These are phyloP conservation scores for Mycena rebaudengoi DNA, from an alignment of 768 basidiomycete species.

Conservation along the genomic window DNA sequence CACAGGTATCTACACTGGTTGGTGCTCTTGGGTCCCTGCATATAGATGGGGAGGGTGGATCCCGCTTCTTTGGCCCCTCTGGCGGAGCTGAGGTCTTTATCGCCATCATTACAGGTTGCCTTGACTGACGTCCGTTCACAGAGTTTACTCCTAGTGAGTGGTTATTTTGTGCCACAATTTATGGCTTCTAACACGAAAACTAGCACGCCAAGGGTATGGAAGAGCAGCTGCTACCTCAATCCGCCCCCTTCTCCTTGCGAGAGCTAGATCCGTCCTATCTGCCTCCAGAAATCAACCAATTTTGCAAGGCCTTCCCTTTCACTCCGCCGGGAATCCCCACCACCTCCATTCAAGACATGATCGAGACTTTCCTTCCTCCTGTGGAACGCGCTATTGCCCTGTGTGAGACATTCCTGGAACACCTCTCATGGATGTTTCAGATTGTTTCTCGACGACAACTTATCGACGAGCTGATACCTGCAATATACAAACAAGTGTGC, in stretches of 20 bases:
- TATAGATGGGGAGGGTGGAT: conserved; percentile 49
- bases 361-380: conserved; percentile 56
- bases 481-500: conserved; percentile 50
- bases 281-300: conserved; percentile 51
- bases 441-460: conserved; percentile 56
- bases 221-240: conserved; percentile 13
- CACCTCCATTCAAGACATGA: conserved; percentile 45
- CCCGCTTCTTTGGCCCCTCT: conserved; percentile 56
- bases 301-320: conserved; percentile 56
- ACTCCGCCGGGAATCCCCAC: conserved; percentile 46
- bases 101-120: neutral
- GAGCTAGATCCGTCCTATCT: conserved; percentile 56
- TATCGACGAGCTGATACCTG: conserved; percentile 54
- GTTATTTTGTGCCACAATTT: neutral
- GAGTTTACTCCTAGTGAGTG: conserved; percentile 54
- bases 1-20: conserved; percentile 33
- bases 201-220: conserved; percentile 39
- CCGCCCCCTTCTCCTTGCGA: conserved; percentile 32
- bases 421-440: conserved; percentile 60
- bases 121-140: conserved; percentile 24
- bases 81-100: conserved; percentile 56
- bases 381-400: conserved; percentile 49
- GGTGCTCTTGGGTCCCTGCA: conserved; percentile 55
- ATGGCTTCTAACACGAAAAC: neutral
- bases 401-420: conserved; percentile 57